Evolutionary conservation across 768 basidiomycete genomes (phyloP), one percentile per base, ranked within the genome.

Genomic region (Kwoniella sp.): DNA sequence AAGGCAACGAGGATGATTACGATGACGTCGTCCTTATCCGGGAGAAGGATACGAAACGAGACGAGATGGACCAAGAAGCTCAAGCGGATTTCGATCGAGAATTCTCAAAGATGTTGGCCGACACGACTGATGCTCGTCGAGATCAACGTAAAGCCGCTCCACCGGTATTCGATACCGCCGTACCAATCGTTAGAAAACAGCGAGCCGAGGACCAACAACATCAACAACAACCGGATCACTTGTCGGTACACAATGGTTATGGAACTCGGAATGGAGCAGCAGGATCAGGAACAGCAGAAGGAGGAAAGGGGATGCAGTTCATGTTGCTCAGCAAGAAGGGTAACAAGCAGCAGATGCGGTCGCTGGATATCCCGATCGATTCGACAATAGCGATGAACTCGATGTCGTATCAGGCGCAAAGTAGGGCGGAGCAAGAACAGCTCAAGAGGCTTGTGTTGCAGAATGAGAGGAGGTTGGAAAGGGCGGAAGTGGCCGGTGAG

Each of bases 401-500:
- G 1, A 87, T 89, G 29, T 86, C 90, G 1, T 91, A 96, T 47
- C 96, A 97, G 74, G 82, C 91, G 66, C 92, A 93, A 77, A 92
- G 94, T 80, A 91, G 89, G 80, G 92, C 91, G 7, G 96, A 99
- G 77, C 95, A 98, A 71, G 92, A 98, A 79, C 91, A 97, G 65
- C 82, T 99, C 69, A 99, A 99, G 82, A 87, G 88, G n/a, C 85
- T 98, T 21, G 96, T 81, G 8, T 60, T 81, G 53, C 73, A 77
- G 69, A 80, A 81, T 63, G 80, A 81, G 65, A 66, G 71, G 12
- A 73, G 80, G 22, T 74, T 79, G 61, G 80, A 77, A 55, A 60
- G 70, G 37, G 65, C 69, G 1, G 79, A 81, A 55, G 67, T 66
- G 47, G 68, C 69, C 26, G 64, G 73, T 74, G 55, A 65, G 69